phyloP scores from a whole-genome alignment of 352 stramenopile genomes.

The Globisporangium perplexum region DNA sequence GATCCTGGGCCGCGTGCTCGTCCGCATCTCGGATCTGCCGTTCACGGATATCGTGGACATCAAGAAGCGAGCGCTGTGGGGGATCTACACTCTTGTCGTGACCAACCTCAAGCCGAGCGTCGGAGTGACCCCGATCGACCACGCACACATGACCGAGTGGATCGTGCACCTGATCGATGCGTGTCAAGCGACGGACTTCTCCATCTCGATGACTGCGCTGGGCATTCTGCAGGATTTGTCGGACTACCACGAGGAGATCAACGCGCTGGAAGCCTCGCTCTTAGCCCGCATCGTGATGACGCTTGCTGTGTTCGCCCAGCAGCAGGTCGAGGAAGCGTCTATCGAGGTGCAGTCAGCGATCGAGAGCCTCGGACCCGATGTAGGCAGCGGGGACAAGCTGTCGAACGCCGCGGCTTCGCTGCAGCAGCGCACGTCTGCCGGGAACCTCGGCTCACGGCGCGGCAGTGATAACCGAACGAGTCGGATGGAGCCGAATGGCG shows the following conservation, averaged over 20 bases:
- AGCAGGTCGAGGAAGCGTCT: conserved; percentile 84
- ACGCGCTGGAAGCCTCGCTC: conserved; percentile 56
- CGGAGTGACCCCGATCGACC: conserved; percentile 28
- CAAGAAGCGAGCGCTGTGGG: conserved; percentile 79
- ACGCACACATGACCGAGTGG: conserved; percentile 58
- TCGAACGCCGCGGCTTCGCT: conserved; percentile 13
- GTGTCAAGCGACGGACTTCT: conserved; percentile 68
- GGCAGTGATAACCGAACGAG: conserved; percentile 49
- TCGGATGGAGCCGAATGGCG: conserved; percentile 21
- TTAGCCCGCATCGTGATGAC: conserved; percentile 86
- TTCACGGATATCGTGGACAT: conserved; percentile 74
- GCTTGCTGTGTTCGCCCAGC: conserved; percentile 77
- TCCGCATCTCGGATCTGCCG: conserved; percentile 67
- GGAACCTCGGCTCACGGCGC: conserved; percentile 18
- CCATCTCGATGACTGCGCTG: conserved; percentile 71
- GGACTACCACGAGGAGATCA: conserved; percentile 67
- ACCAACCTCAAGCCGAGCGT: conserved; percentile 40
- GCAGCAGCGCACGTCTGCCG: conserved; percentile 18
- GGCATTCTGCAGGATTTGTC: conserved; percentile 76
- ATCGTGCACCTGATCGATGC: conserved; percentile 79
- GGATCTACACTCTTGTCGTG: conserved; percentile 68
- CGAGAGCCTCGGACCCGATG: conserved; percentile 31
- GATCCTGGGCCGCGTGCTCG: conserved; percentile 66
- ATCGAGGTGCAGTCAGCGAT: conserved; percentile 82
- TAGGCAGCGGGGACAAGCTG: conserved; percentile 13